Percentiles rank a stretch among this genome's conserved stretches.
phyloP scores from a whole-genome alignment of 352 stramenopile genomes.

The Phytophthora capsici region DNA sequence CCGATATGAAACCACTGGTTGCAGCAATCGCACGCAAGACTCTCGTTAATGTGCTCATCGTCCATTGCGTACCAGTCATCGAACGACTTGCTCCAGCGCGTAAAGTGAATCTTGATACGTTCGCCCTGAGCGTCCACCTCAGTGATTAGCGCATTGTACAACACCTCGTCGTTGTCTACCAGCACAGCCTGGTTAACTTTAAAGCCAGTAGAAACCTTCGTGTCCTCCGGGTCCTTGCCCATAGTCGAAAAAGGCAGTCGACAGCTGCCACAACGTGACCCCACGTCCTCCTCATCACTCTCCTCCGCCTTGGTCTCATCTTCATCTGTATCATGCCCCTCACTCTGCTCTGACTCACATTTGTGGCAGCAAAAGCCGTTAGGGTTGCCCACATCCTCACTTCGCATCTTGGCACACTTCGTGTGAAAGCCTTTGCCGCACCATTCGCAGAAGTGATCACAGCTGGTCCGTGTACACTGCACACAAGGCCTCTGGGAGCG shows the following conservation, averaged over 20 bases:
- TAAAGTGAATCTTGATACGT: slow-evolving; percentile 89
- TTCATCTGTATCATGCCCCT: slow-evolving; percentile 58
- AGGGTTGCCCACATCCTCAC: slow-evolving; percentile 58
- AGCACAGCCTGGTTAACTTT: slow-evolving; percentile 86
- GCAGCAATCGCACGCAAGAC: slow-evolving; percentile 88
- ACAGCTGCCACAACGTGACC: slow-evolving; percentile 73
- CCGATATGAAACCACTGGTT: slow-evolving; percentile 91
- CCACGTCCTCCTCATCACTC: slow-evolving; percentile 57
- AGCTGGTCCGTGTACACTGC: slow-evolving; percentile 60
- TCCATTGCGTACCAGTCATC: slow-evolving; percentile 91
- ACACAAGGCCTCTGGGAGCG: slow-evolving; percentile 74
- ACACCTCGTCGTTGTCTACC: slow-evolving; percentile 86
- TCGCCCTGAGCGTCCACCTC: slow-evolving; percentile 75
- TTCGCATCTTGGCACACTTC: slow-evolving; percentile 61
- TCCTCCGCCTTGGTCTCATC: slow-evolving; percentile 44
- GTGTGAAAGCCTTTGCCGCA: slow-evolving; percentile 83
- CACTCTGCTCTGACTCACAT: slow-evolving; percentile 72
- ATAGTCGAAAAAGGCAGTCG: slow-evolving; percentile 58
- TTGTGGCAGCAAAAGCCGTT: slow-evolving; percentile 81
- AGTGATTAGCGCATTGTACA: slow-evolving; percentile 89
- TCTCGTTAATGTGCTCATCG: slow-evolving; percentile 90
- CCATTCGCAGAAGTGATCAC: slow-evolving; percentile 87
- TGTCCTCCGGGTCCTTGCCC: slow-evolving; percentile 34
- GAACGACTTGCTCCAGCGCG: slow-evolving; percentile 88
- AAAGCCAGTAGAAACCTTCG: slow-evolving; percentile 42